Evolutionary conservation across 371 early-diverging fungal genomes (phyloP), one percentile per base, ranked within the genome.

Genomic region (Dichotomocladium elegans): DNA sequence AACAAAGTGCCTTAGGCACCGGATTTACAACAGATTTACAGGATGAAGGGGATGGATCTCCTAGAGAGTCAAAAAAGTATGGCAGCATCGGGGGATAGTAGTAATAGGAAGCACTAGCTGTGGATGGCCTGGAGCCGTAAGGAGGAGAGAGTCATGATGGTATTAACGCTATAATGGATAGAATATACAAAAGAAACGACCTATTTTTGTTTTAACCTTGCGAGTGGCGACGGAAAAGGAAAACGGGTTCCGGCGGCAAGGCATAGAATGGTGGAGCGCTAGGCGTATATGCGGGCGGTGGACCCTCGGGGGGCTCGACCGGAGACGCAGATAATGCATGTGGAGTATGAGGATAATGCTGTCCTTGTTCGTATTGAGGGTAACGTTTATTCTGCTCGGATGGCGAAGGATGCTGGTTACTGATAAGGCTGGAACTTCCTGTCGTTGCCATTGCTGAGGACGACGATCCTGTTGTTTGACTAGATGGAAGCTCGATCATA

Each of bases 241-340:
- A 17, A 9, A 12, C 17, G 4, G 37, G 21, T 37, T 37, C 37
- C 12, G 12, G 47, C 27, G 53, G 53, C 19, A 43, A 33, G 5
- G 21, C 30, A 43, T 53, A 53, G 11, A 43, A 15, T 9, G 57
- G 57, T 43, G 57, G 54, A 6, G 54, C 54, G 37, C 47, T 53
- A 17, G 60, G 60, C 9, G 55, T 60, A 35, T 60, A 60, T 9
- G 60, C 55, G 19, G 60, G 60, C 11, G 60, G 60, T n/a, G 60
- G 60, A 10, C 28, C 29, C 11, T 60, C 55, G 3, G 60, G 60
- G 10, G 42, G 31, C 19, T 35, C 25, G 5, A 37, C 28, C 7
- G 51, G 51, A 17, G 37, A 21, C 5, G 15, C 7, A 17, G 37
- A 21, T n/a, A 14, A 21, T 19, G 21, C 28, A 25, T 17, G 14